phyloP scores from a whole-genome alignment of 2,329 filamentous ascomycete genomes.

The Venturia aucupariae region DNA sequence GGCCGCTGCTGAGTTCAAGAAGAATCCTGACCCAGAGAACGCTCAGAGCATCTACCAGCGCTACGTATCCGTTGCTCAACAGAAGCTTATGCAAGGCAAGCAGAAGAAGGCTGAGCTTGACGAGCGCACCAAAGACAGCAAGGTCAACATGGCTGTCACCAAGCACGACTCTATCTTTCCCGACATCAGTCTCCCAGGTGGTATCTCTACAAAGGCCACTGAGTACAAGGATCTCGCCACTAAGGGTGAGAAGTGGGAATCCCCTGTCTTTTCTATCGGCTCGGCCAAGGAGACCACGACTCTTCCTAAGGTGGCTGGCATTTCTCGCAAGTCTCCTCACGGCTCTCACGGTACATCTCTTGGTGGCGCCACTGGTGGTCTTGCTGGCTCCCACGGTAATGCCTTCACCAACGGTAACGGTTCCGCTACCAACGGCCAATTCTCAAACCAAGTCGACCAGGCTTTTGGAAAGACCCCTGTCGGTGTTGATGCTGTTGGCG shows the following conservation, averaged over 20 bases:
- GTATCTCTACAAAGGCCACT: slow-evolving; percentile 86
- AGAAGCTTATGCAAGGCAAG: slow-evolving; percentile 65
- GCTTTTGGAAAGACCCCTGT: slow-evolving; percentile 6
- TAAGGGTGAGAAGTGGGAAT: slow-evolving; percentile 92
- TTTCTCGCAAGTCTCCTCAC: slow-evolving; percentile 10
- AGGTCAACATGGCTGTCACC: slow-evolving; percentile 76
- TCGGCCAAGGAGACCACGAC: slow-evolving; percentile 61
- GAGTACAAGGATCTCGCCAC: slow-evolving; percentile 82
- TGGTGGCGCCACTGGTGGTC: not conserved
- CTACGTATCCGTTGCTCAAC: slow-evolving; percentile 68
- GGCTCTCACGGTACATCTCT: slow-evolving; percentile 1
- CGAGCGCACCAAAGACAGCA: slow-evolving; percentile 48
- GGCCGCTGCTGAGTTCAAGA: slow-evolving; percentile 54
- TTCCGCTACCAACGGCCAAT: not conserved
- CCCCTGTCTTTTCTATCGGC: slow-evolving; percentile 84
- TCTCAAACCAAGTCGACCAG: slow-evolving; percentile 12
- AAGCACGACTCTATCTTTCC: slow-evolving; percentile 90
- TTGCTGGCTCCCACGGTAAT: not conserved
- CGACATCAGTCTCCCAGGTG: slow-evolving; percentile 73
- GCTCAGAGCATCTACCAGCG: slow-evolving; percentile 77
- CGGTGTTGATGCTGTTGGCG: not conserved
- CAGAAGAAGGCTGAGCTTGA: slow-evolving; percentile 58
- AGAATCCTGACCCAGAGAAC: slow-evolving; percentile 58
- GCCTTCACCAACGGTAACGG: not conserved
- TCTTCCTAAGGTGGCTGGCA: slow-evolving; percentile 46